Evolutionary conservation across 768 basidiomycete species (phyloP), one percentile per base, ranked within the genome.

Genomic region (Glaciozyma antarctica): DNA sequence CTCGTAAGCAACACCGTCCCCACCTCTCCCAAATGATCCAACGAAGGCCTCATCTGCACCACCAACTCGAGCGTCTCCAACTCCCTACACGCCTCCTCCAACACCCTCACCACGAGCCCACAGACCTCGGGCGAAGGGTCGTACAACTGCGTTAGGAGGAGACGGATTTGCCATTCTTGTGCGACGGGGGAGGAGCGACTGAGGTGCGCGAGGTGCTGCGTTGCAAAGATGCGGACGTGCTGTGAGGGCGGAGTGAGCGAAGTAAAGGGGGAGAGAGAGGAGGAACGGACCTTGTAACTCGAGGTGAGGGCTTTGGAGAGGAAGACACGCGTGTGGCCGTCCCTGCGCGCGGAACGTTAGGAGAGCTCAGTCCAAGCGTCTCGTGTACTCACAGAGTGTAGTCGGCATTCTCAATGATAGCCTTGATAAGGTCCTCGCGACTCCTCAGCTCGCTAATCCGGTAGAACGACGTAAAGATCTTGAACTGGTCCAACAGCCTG

Each of bases 391-490:
- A 72, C 71, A 52, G n/a, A 34, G 56, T 48, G 66, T 97, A 99
- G 75, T 97, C 91, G 45, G 95, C 78, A 70, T 88, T 88, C 72
- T 91, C 89, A 47, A 97, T 87, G 70, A 95, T 89, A 2, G 85
- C 86, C 72, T 86, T 89, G 64, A 93, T 88, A 53, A 99, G 80
- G 74, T 98, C 93, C 73, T 97, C 92, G 45, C 95, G 82, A 76
- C 87, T 88, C 30, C 87, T 82, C 44, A 97, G 81, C 74, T 98
- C 95, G 73, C 87, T 90, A 52, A 98, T 78, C 74, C 92, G 93
- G 75, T 98, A 98, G 76, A 98, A 93, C 0, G 89, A 87, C 0
- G 92, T 98, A 76, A 97, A 98, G 32, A 97, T 82, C 73, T 88
- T 88, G 77, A 87, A 87, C 71, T 88, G 88, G 77, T 95, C 91